These are phyloP conservation scores for Nannochloropsis granulata DNA, from an alignment of 108 stramenopile genomes.

Conservation along the genomic window DNA sequence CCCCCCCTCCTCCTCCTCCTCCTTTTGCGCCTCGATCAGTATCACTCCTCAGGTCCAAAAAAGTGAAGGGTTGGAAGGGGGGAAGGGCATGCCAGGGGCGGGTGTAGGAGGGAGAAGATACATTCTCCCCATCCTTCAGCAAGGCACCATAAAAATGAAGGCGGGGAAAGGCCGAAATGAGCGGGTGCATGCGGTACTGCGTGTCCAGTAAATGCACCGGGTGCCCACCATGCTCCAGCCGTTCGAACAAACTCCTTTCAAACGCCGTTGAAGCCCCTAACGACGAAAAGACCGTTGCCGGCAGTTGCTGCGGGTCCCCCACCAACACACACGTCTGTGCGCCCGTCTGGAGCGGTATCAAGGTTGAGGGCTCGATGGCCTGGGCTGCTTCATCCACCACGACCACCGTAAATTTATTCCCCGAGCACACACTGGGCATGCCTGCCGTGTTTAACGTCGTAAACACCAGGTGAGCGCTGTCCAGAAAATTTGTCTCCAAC, in stretches of 20 bases:
- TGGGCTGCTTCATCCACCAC: conserved; percentile 98
- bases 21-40: neutral
- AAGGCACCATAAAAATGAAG: conserved; percentile 15
- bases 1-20: neutral
- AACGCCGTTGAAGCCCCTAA: conserved; percentile 49
- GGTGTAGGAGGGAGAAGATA: conserved; percentile 7
- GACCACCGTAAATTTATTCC: conserved; percentile 68
- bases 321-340: conserved; percentile 37
- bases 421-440: conserved; percentile 62
- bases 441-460: conserved; percentile 79
- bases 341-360: conserved; percentile 75
- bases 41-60: conserved; percentile 28
- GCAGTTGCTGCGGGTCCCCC: conserved; percentile 95
- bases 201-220: conserved; percentile 77
- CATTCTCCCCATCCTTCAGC: conserved; percentile 34
- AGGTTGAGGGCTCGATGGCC: conserved; percentile 79
- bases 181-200: conserved; percentile 95
- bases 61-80: conserved; percentile 32
- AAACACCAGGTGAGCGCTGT: conserved; percentile 80
- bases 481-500: conserved; percentile 38
- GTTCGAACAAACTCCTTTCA: conserved; percentile 85
- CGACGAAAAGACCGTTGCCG: conserved; percentile 83
- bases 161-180: conserved; percentile 75
- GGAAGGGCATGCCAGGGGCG: conserved; percentile 22
- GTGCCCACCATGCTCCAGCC: conserved; percentile 80